Percentiles rank a stretch among this genome's conserved stretches.
phyloP scores from a whole-genome alignment of 2,329 filamentous ascomycete species.

The Furcasterigmium sp. region DNA sequence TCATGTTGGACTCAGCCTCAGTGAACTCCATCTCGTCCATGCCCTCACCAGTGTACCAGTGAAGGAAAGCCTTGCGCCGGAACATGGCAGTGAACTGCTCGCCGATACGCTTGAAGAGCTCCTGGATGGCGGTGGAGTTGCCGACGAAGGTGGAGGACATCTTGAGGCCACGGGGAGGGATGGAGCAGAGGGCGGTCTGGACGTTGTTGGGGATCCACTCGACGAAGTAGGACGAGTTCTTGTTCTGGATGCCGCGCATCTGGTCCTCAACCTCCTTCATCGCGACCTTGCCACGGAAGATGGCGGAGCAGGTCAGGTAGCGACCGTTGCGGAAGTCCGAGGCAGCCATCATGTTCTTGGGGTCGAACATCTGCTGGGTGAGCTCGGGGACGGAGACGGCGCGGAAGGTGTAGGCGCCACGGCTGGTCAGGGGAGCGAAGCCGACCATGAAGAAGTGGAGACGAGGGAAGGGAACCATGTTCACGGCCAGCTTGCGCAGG shows the following conservation, averaged over 20 bases:
- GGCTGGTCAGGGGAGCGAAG: slow-evolving; percentile 94
- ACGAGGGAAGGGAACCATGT: slow-evolving; percentile 99
- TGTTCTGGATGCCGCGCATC: slow-evolving; percentile 99
- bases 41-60: slow-evolving; percentile 99
- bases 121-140: slow-evolving; percentile 99
- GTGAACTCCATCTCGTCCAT: slow-evolving; percentile 99
- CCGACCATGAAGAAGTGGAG: slow-evolving; percentile 99
- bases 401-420: slow-evolving; percentile 84
- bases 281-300: slow-evolving; percentile 99
- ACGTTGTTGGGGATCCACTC: slow-evolving; percentile 99
- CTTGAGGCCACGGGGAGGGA: slow-evolving; percentile 94
- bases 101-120: slow-evolving; percentile 99
- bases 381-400: slow-evolving; percentile 96
- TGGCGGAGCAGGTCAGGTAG: slow-evolving; percentile 98
- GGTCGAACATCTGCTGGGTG: slow-evolving; percentile 99
- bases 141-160: slow-evolving; percentile 99
- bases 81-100: slow-evolving; percentile 99
- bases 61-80: slow-evolving; percentile 99
- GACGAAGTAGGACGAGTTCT: slow-evolving; percentile 99
- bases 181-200: slow-evolving; percentile 98
- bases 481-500: slow-evolving; percentile 97
- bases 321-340: slow-evolving; percentile 99
- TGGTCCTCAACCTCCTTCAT: slow-evolving; percentile 99
- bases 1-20: slow-evolving; percentile 99
- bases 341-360: slow-evolving; percentile 99